Conservation (phyloP, 192 early-diverging fungal species). For the Entomortierella parvispora region DNA sequence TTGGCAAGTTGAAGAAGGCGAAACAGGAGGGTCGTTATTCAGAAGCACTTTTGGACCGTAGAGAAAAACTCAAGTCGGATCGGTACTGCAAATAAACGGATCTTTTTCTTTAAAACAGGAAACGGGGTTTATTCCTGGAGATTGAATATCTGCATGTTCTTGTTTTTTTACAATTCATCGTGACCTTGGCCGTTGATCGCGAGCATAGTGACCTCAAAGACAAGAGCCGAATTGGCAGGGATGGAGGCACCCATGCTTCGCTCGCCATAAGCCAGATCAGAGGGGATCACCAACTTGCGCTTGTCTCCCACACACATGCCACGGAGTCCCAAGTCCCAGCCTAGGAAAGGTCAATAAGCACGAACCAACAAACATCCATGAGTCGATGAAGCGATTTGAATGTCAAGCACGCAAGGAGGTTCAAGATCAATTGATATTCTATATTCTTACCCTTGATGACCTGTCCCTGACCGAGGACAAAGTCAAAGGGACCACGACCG, state of each 20-base stretch:
- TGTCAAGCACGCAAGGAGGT: not conserved
- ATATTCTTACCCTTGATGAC: constrained; percentile 72
- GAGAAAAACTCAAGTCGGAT: constrained; percentile 85
- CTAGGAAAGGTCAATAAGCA: constrained; percentile 1
- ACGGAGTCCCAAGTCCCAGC: constrained; percentile 80
- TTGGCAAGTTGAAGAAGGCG: constrained; percentile 68
- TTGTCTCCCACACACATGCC: constrained; percentile 88
- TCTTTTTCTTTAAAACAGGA: not conserved
- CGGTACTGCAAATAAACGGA: constrained; percentile 81
- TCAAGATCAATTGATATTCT: too few relatives aligned
- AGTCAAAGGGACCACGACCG: constrained; percentile 77
- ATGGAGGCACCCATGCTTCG: constrained; percentile 57
- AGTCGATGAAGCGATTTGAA: not conserved
- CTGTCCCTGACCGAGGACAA: constrained; percentile 65
- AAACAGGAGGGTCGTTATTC: constrained; percentile 76
- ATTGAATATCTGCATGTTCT: too few relatives aligned
- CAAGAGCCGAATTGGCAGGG: constrained; percentile 67
- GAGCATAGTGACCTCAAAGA: constrained; percentile 85
- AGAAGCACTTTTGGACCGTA: constrained; percentile 81
- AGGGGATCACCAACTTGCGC: constrained; percentile 76
- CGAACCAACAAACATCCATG: not conserved
- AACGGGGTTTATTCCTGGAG: too few relatives aligned
- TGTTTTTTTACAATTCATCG: too few relatives aligned
- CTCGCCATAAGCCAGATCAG: constrained; percentile 68
- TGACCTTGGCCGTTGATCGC: constrained; percentile 51